phyloP scores from a whole-genome alignment of 768 basidiomycete species.

The Clathrus columnatus region DNA sequence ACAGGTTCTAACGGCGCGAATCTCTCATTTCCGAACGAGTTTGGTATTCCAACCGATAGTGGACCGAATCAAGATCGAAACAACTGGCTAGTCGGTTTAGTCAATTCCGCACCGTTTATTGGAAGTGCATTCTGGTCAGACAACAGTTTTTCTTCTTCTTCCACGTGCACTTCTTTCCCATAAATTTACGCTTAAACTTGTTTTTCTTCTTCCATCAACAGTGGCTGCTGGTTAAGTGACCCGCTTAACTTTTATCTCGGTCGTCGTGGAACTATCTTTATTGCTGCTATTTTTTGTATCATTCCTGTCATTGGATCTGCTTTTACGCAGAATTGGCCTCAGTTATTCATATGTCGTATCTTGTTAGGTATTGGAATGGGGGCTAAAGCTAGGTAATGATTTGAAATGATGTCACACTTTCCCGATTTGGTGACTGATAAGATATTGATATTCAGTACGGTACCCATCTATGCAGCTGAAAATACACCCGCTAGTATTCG shows the following conservation, averaged over 20 bases:
- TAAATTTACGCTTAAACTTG: not conserved
- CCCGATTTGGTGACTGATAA: not conserved
- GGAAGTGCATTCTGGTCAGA: conserved; percentile 27
- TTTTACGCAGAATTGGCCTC: conserved; percentile 44
- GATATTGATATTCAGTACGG: conserved; percentile 27
- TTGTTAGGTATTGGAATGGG: conserved; percentile 60
- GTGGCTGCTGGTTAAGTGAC: conserved; percentile 26
- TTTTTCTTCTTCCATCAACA: not conserved
- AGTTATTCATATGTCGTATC: conserved; percentile 43
- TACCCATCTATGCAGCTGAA: conserved; percentile 57
- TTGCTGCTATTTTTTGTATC: conserved; percentile 24
- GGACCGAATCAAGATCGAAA: conserved; percentile 22
- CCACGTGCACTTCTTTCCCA: not conserved
- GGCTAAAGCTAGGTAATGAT: conserved; percentile 35
- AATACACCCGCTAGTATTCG: conserved; percentile 28
- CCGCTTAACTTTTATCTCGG: conserved; percentile 33
- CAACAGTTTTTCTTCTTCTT: not conserved
- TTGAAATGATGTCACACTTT: not conserved
- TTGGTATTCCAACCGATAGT: conserved; percentile 30
- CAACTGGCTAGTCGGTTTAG: conserved; percentile 17
- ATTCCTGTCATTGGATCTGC: conserved; percentile 24
- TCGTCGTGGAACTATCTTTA: conserved; percentile 33
- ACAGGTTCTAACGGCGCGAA: conserved; percentile 59
- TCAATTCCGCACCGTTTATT: conserved; percentile 30
- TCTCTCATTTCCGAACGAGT: conserved; percentile 44